Evolutionary conservation across 352 stramenopile genomes (phyloP).

Genomic region (Phytopythium cucurbitacearum): DNA sequence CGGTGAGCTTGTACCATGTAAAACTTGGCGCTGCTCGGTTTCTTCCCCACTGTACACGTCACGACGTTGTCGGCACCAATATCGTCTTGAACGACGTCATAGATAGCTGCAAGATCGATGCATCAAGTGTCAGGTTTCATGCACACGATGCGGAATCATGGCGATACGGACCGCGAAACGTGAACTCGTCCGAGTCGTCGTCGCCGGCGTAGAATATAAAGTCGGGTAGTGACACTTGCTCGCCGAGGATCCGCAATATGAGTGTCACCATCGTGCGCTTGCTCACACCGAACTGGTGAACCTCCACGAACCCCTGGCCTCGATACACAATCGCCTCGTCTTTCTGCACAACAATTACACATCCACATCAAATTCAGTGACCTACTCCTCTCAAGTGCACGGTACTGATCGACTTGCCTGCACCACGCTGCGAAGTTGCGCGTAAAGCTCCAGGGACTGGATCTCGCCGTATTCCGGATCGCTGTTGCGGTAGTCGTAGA

Average conservation of each 20-base stretch:
- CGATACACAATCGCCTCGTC: slow-evolving; percentile 48
- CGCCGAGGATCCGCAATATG: slow-evolving; percentile 51
- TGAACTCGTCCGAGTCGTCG: slow-evolving; percentile 96
- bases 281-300: slow-evolving; percentile 69
- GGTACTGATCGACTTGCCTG: slow-evolving; percentile 45
- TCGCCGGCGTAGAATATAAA: slow-evolving; percentile 97
- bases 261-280: slow-evolving; percentile 55
- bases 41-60: slow-evolving; percentile 97
- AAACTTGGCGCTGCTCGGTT: slow-evolving; percentile 93
- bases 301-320: slow-evolving; percentile 68
- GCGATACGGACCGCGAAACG: slow-evolving; percentile 47
- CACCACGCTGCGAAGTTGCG: slow-evolving; percentile 94
- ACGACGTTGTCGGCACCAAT: slow-evolving; percentile 57
- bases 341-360: slow-evolving; percentile 22
- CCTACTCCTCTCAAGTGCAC: background rate
- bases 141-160: background rate
- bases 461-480: slow-evolving; percentile 98
- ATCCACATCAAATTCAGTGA: too few relatives aligned
- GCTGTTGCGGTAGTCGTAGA: slow-evolving; percentile 98
- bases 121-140: background rate
- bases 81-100: slow-evolving; percentile 32
- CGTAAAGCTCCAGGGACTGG: slow-evolving; percentile 90
- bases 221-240: slow-evolving; percentile 74
- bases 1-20: slow-evolving; percentile 72
- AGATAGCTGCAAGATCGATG: slow-evolving; percentile 32